Base-by-base conservation (phyloP, 1,284 basidiomycete species). In the Cutaneotrichosporon daszewskae region DNA sequence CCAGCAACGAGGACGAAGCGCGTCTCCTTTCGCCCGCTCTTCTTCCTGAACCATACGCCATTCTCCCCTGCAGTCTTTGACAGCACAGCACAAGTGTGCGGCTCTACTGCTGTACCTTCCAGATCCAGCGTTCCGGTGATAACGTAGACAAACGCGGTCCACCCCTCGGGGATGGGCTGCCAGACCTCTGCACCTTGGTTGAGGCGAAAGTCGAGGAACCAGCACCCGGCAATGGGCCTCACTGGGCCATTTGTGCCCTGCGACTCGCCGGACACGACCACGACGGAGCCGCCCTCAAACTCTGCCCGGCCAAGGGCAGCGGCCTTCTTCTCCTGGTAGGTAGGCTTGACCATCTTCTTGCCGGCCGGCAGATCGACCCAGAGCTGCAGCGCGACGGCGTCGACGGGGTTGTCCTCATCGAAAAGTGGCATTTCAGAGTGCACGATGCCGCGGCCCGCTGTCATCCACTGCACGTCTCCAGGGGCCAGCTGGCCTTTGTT, bases 391-490 rank as follows among this genome's bases (percentile, higher is more conserved):
- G 89, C 91, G 3, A 49, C 44, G 12, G 33, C 19, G n/a, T n/a
- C n/a, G 7, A 28, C 16, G n/a, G 35, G 40, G 16, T 17, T 10
- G 23, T 36, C 33, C 3, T 33, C 32, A n/a, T 45, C 40, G 10
- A 39, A 45, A 5, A 87, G 75, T 2, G 94, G 92, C 87, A 96
- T 95, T 71, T 78, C 87, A 5, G 84, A 82, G 58, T 90, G 87
- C 45, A 90, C 83, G 60, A 68, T 61, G 1, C 74, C 76, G 42
- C 62, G 58, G 1, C 85, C 87, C 11, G 89, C 89, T 59, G 82
- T 84, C 90, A 95, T 95, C 87, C 89, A 95, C 62, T 95, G 91
- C 4, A 94, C 82, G 43, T 87, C 89, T 8, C 92, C 91, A 3
- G 83, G 71, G 29, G 81, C 79, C 48, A 96, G 85, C 49, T 47